Base-by-base conservation (phyloP, 2,329 filamentous ascomycete species). In the Epichloe coenophiala region DNA sequence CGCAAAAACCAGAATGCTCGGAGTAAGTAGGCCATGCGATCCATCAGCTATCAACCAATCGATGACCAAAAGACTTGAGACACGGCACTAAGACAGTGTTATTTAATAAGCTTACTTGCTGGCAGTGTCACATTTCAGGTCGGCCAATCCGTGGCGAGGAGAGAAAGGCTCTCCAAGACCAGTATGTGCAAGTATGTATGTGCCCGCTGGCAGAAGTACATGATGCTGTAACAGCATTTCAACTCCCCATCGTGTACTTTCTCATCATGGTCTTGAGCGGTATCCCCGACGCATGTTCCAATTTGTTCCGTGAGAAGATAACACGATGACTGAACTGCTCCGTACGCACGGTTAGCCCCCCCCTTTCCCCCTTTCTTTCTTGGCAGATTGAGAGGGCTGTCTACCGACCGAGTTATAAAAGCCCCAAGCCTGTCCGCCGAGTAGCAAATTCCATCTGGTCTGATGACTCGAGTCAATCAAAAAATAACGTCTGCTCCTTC, bases 71-170 rank as follows among this genome's bases (percentile, higher is more conserved):
- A 38, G 13, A 46, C n/a, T 31, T 17, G 15, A 17, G 27, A 36
- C 21, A 13, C 9, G 5, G 27, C n/a, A 17, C 38, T n/a, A 41
- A 33, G 41, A 27, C 27, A 31, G 15, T n/a, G 31, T 36, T 41
- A 19, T 47, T 47, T 47, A 37, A 47, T 50, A 52, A 49, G 51
- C 47, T 52, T 50, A 43, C 43, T 50, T 52, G 33, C 21, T 49
- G 43, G 51, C 37, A 21, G 12, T 36, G 51, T 45, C 33, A 44
- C 51, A 45, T 42, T 19, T 13, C 17, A 19, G 17, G 9, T 39
- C 9, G 11, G 4, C 47, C 23, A 23, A 23, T 33, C n/a, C 45
- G 7, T 27, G 3, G 9, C 17, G 15, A 17, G 15, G 23, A 35
- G 40, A 43, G 21, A 35, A 35, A 43, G 36, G 35, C 8, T 23